These are phyloP conservation scores for Fistulifera solaris DNA, from an alignment of 108 stramenopile species.

Conservation along the genomic window DNA sequence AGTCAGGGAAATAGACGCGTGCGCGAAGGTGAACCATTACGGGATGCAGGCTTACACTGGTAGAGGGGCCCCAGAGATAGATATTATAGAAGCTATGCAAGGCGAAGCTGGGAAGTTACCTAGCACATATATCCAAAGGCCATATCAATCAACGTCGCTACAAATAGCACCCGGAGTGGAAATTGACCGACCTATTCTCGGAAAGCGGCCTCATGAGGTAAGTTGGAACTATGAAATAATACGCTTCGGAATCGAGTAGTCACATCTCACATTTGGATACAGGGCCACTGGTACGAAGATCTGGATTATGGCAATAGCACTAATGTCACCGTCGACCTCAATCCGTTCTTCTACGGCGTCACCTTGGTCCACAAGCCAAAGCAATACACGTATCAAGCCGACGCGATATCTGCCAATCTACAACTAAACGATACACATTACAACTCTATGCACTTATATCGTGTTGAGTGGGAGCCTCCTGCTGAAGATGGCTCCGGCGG, in stretches of 20 bases:
- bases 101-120: conserved; percentile 50
- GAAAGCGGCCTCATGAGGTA: conserved; percentile 46
- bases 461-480: conserved; percentile 85
- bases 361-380: conserved; percentile 66
- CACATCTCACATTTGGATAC: not conserved
- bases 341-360: conserved; percentile 87
- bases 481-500: conserved; percentile 52
- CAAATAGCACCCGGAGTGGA: conserved; percentile 50
- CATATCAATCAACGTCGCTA: conserved; percentile 77
- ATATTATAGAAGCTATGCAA: conserved; percentile 87
- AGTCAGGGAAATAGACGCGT: conserved; percentile 78
- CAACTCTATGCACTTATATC: conserved; percentile 53
- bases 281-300: conserved; percentile 79
- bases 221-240: conserved; percentile 14
- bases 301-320: conserved; percentile 51
- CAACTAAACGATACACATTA: conserved; percentile 56
- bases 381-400: conserved; percentile 69
- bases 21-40: conserved; percentile 70
- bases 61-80: conserved; percentile 86
- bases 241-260: not conserved
- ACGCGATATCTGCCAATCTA: conserved; percentile 78
- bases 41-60: conserved; percentile 56
- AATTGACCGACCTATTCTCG: conserved; percentile 33
- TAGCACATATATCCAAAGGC: conserved; percentile 61
- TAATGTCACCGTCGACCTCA: conserved; percentile 33